phyloP scores from a whole-genome alignment of 495 filamentous ascomycete species.

The Aspergillus wentii region DNA sequence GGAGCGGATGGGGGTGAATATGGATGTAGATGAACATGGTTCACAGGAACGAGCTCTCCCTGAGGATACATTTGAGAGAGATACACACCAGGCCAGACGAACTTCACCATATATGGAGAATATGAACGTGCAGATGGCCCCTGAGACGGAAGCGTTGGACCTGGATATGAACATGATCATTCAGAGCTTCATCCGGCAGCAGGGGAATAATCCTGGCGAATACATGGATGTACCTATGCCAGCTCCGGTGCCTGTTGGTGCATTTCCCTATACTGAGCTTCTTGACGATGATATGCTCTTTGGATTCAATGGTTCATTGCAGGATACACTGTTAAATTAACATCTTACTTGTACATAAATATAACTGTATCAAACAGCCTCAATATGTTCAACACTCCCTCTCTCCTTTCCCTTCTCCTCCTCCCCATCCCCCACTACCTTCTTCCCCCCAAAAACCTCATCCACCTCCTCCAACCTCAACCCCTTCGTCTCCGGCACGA shows the following conservation, averaged over 20 bases:
- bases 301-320: slow-evolving; percentile 18
- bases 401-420: slow-evolving; percentile 2
- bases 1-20: slow-evolving; percentile 25
- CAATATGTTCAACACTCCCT: not conserved
- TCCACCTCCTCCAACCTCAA: slow-evolving; percentile 11
- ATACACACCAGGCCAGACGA: too few species aligned
- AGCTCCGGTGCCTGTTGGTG: too few species aligned
- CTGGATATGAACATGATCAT: slow-evolving; percentile 29
- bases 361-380: slow-evolving; percentile 15
- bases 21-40: slow-evolving; percentile 2
- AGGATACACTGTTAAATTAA: slow-evolving; percentile 10
- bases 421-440: not conserved
- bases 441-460: slow-evolving; percentile 6
- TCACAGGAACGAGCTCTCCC: too few species aligned
- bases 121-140: too few species aligned
- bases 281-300: slow-evolving; percentile 26
- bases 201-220: slow-evolving; percentile 4
- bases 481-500: slow-evolving; percentile 25
- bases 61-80: too few species aligned
- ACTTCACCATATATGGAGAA: too few species aligned
- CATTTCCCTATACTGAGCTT: too few species aligned
- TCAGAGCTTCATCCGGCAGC: slow-evolving; percentile 26
- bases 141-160: slow-evolving; percentile 18
- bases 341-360: too few species aligned
- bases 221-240: too few species aligned